These are phyloP conservation scores for Aspergillus persii DNA, from an alignment of 2,329 filamentous ascomycete species.

Conservation along the genomic window DNA sequence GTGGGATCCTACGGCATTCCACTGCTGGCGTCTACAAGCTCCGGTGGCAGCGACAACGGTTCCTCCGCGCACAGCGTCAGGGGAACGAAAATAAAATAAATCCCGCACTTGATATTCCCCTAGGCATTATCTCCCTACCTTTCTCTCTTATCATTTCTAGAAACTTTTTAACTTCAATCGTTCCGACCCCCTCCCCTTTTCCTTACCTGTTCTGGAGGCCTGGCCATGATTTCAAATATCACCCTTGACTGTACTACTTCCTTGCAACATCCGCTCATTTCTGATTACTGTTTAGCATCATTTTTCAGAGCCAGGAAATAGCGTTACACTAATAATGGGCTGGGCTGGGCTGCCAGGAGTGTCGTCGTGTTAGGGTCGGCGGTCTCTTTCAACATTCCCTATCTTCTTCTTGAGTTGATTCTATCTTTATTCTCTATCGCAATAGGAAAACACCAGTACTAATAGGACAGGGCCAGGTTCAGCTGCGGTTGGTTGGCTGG, in stretches of 20 bases:
- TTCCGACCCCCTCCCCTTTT: not conserved
- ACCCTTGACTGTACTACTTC: not conserved
- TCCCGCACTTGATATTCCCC: not conserved
- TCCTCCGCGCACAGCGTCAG: not conserved
- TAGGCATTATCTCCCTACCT: not conserved
- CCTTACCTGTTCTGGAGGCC: not conserved
- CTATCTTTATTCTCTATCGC: constrained; percentile 1
- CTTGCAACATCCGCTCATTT: not conserved
- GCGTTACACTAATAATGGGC: constrained; percentile 14
- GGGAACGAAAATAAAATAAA: not conserved
- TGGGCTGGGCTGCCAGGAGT: not conserved
- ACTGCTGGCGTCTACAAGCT: not conserved
- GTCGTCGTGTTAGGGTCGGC: not conserved
- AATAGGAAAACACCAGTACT: not conserved
- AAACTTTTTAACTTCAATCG: not conserved
- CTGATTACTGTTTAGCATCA: not conserved
- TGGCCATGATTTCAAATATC: not conserved
- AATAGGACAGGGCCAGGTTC: not conserved
- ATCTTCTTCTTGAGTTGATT: constrained; percentile 3
- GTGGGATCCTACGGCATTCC: not conserved
- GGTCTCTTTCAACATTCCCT: not conserved
- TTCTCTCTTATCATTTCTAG: not conserved
- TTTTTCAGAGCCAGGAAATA: not conserved
- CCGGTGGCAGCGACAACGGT: not conserved
- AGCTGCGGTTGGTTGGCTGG: not conserved